Conservation (phyloP, 1,284 basidiomycete genomes). For the Trametes polyzona region DNA sequence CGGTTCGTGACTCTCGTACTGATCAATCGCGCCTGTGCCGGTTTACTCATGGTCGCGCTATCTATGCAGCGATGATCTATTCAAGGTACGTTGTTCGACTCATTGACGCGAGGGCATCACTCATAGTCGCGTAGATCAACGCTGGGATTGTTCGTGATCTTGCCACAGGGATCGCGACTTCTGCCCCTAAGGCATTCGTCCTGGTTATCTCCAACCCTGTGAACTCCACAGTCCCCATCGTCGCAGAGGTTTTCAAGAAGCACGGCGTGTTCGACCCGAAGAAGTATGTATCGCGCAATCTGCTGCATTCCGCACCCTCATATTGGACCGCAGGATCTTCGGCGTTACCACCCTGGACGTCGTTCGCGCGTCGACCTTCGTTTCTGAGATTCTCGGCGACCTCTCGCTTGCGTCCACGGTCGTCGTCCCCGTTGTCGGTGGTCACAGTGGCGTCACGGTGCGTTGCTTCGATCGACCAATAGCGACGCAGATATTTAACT, state of each 20-base stretch:
- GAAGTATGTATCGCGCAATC: slow-evolving; percentile 52
- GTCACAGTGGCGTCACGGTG: slow-evolving; percentile 94
- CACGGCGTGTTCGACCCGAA: slow-evolving; percentile 91
- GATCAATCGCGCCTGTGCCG: background rate
- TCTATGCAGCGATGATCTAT: slow-evolving; percentile 89
- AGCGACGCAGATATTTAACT: slow-evolving; percentile 1
- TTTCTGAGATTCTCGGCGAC: slow-evolving; percentile 79
- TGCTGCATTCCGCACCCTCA: background rate
- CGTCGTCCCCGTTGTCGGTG: slow-evolving; percentile 91
- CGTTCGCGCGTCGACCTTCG: slow-evolving; percentile 95
- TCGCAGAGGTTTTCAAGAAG: slow-evolving; percentile 94
- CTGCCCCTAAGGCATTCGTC: slow-evolving; percentile 90
- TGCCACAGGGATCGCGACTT: slow-evolving; percentile 85
- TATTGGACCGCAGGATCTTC: slow-evolving; percentile 71
- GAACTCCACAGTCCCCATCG: slow-evolving; percentile 98
- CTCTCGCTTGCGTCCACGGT: slow-evolving; percentile 68
- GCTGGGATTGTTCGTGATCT: slow-evolving; percentile 96
- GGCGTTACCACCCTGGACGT: slow-evolving; percentile 99
- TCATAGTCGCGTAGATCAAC: slow-evolving; percentile 77
- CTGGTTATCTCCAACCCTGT: slow-evolving; percentile 97
- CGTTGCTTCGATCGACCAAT: slow-evolving; percentile 28
- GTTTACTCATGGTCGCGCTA: background rate
- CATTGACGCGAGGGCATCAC: background rate
- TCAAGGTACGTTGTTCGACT: slow-evolving; percentile 65
- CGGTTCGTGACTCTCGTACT: slow-evolving; percentile 52